phyloP scores from a whole-genome alignment of 768 basidiomycete species.

The Termitomyces sp. region DNA sequence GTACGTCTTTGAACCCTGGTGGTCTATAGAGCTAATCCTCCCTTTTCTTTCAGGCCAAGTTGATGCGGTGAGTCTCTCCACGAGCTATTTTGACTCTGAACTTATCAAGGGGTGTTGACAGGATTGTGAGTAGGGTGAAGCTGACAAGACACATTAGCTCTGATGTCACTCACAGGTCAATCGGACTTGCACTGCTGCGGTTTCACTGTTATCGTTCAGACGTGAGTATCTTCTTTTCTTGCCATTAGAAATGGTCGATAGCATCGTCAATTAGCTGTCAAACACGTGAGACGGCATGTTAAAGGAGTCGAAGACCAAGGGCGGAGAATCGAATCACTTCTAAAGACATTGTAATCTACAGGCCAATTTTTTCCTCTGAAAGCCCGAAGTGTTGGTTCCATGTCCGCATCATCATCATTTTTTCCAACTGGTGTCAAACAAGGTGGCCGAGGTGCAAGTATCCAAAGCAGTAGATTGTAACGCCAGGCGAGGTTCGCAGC shows the following conservation, averaged over 20 bases:
- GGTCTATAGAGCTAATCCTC: background rate
- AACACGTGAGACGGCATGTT: constrained; percentile 7
- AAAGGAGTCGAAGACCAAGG: background rate
- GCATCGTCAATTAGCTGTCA: background rate
- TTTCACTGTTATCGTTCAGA: background rate
- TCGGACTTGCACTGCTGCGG: constrained; percentile 5
- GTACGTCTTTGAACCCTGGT: background rate
- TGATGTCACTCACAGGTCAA: background rate
- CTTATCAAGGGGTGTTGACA: background rate
- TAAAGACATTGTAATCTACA: background rate
- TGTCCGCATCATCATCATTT: background rate
- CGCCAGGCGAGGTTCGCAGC: too few relatives aligned
- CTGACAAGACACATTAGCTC: background rate
- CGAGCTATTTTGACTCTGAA: background rate
- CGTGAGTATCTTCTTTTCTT: background rate
- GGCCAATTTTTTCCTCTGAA: background rate
- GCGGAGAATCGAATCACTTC: background rate
- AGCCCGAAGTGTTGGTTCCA: background rate
- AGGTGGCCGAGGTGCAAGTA: background rate
- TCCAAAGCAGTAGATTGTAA: background rate
- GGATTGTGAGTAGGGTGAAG: constrained; percentile 1
- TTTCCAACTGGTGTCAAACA: background rate
- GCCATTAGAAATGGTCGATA: background rate
- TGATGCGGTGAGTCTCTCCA: background rate
- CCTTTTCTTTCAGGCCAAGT: background rate